phyloP scores from a whole-genome alignment of 228 moss, liverwort and hornwort genomes.

The Sphagnum fallax region DNA sequence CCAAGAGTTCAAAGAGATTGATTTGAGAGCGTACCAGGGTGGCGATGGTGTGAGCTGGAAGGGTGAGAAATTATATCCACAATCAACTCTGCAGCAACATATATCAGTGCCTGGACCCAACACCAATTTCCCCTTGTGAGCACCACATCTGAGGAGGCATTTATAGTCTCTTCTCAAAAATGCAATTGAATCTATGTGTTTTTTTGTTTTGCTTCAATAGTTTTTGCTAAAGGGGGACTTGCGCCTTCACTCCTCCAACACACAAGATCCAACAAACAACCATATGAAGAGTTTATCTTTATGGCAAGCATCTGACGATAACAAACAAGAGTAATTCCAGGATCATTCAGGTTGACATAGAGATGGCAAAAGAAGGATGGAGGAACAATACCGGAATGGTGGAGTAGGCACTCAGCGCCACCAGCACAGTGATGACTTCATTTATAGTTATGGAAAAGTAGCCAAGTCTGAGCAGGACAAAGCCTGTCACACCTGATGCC shows the following conservation, averaged over 20 bases:
- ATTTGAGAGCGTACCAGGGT: slow-evolving; percentile 24
- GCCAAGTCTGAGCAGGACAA: slow-evolving; percentile 58
- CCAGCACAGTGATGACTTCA: slow-evolving; percentile 63
- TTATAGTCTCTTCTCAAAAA: too few relatives aligned
- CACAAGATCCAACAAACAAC: too few relatives aligned
- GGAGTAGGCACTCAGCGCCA: slow-evolving; percentile 89
- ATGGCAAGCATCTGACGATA: too few relatives aligned
- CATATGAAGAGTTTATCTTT: too few relatives aligned
- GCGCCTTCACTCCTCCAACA: too few relatives aligned
- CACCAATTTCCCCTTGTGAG: not conserved
- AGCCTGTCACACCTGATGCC: slow-evolving; percentile 74
- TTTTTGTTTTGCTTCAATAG: too few relatives aligned
- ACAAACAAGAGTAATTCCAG: too few relatives aligned
- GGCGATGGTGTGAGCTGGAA: slow-evolving; percentile 24
- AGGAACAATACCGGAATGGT: slow-evolving; percentile 61
- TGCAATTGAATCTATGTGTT: too few relatives aligned
- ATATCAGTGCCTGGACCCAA: slow-evolving; percentile 51
- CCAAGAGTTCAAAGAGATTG: not conserved
- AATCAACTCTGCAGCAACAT: slow-evolving; percentile 73
- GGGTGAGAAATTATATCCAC: slow-evolving; percentile 57
- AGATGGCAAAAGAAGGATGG: slow-evolving; percentile 6
- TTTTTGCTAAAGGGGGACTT: too few relatives aligned
- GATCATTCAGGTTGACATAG: too few relatives aligned
- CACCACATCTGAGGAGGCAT: too few relatives aligned
- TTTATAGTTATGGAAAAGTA: slow-evolving; percentile 50